Evolutionary conservation across 2,329 filamentous ascomycete species (phyloP).

Genomic region (Fusarium miscanthi): DNA sequence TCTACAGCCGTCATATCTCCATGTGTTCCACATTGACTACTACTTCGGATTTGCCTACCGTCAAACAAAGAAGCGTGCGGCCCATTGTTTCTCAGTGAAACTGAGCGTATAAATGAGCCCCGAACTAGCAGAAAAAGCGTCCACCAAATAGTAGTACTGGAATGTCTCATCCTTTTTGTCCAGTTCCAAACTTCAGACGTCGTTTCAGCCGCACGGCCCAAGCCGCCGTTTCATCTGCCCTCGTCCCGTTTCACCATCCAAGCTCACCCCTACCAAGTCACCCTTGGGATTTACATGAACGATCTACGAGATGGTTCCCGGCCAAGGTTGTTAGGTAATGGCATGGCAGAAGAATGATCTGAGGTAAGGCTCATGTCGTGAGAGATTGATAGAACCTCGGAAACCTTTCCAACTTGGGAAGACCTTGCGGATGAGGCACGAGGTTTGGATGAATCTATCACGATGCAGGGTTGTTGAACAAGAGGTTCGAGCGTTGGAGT

Average conservation of each 20-base stretch:
- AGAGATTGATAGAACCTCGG: conserved; percentile 19
- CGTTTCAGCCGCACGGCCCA: conserved; percentile 25
- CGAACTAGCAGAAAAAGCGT: not conserved
- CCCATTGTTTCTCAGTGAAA: conserved; percentile 13
- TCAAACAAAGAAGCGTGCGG: conserved; percentile 5
- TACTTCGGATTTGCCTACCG: conserved; percentile 13
- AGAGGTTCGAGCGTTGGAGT: conserved; percentile 24
- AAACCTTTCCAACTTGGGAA: conserved; percentile 30
- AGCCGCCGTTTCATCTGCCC: conserved; percentile 21
- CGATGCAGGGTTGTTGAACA: not conserved
- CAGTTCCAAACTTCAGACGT: not conserved
- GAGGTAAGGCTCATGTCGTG: conserved; percentile 18
- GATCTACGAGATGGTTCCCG: conserved; percentile 1
- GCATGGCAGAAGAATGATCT: not conserved
- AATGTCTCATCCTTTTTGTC: not conserved
- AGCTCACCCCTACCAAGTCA: not conserved
- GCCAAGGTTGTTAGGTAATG: not conserved
- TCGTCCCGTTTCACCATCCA: conserved; percentile 32
- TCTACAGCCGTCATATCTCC: not conserved
- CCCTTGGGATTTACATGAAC: not conserved
- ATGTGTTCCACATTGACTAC: not conserved
- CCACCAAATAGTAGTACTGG: not conserved
- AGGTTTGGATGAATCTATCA: conserved; percentile 10
- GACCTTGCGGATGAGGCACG: conserved; percentile 20
- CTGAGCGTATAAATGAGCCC: not conserved